Evolutionary conservation across 306 rosid genomes (phyloP), one percentile per base, ranked within the genome.

Genomic region (Notholithocarpus densiflorus): DNA sequence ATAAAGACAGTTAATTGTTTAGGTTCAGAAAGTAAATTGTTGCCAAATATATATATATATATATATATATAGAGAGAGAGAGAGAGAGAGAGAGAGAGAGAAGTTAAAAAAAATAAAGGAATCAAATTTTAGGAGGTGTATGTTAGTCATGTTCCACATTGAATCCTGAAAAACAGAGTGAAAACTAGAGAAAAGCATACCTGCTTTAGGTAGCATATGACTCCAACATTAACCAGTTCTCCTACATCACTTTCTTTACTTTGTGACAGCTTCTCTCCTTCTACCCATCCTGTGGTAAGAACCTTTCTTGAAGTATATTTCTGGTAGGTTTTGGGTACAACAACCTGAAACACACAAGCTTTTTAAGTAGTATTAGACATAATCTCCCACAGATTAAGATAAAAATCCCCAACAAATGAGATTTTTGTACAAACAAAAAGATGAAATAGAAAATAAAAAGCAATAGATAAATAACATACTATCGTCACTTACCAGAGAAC

Each of bases 181-280:
- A 71, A 71, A 43, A 71, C 37, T 54, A 54, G 6, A 52, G 17
- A 57, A 76, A 68, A 34, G 51, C 72, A 68, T 82, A 92, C 98
- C 98, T 94, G 98, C 85, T 94, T 92, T 66, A 95, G 84, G 85
- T 95, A 95, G 92, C 98, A 95, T 88, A 95, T 95, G 84, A 95
- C 98, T 77, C 98, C 98, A 84, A 95, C 98, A 83, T 90, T 95
- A 77, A 95, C 98, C 29, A 95, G 90, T 64, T 92, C 96, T 74
- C 98, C 98, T 65, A 95, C 98, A 56, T 95, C 97, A 87, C 87
- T 91, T 88, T 92, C 98, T 55, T 86, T 92, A 89, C 98, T 94
- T 84, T 94, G 98, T 65, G 98, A 94, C 73, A 94, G 83, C 88
- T 94, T 94, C 80, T 92, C 98, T 79, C 98, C 98, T 0, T 94